Conservation (phyloP, 139 green algal species). For the Chlamydomonas sphaeroides region DNA sequence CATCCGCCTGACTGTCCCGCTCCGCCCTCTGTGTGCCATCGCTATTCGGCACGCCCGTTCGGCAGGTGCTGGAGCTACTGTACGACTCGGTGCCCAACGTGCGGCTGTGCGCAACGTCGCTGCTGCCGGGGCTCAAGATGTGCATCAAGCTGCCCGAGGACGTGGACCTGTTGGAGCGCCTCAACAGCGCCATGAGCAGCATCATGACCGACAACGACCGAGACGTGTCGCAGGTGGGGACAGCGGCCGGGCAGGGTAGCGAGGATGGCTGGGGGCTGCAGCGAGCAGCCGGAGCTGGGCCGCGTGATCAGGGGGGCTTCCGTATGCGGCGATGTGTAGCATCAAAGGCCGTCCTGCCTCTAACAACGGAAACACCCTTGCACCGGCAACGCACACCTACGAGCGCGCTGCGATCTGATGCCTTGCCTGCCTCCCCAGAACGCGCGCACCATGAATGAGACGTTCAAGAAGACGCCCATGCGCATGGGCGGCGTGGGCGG, state of each 20-base stretch:
- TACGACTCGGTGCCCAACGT: slow-evolving; percentile 77
- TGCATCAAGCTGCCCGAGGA: slow-evolving; percentile 77
- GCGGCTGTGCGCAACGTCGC: slow-evolving; percentile 41
- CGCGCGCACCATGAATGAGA: slow-evolving; percentile 67
- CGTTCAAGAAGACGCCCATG: slow-evolving; percentile 76
- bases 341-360: too few relatives aligned
- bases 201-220: slow-evolving; percentile 80
- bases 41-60: too few relatives aligned
- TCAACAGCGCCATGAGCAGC: slow-evolving; percentile 82
- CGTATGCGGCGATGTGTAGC: too few relatives aligned
- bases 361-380: too few relatives aligned
- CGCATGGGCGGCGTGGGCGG: slow-evolving; percentile 65
- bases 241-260: not conserved
- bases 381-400: too few relatives aligned
- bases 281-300: too few relatives aligned
- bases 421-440: not conserved
- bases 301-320: too few relatives aligned
- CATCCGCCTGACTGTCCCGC: too few relatives aligned
- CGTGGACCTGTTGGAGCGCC: slow-evolving; percentile 74
- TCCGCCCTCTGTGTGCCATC: too few relatives aligned
- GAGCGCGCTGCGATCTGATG: too few relatives aligned
- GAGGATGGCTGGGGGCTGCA: too few relatives aligned
- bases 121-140: slow-evolving; percentile 71
- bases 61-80: slow-evolving; percentile 67
- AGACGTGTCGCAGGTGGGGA: slow-evolving; percentile 60